Conservation (phyloP, 2,329 filamentous ascomycete genomes). For the Stenocarpella maydis region DNA sequence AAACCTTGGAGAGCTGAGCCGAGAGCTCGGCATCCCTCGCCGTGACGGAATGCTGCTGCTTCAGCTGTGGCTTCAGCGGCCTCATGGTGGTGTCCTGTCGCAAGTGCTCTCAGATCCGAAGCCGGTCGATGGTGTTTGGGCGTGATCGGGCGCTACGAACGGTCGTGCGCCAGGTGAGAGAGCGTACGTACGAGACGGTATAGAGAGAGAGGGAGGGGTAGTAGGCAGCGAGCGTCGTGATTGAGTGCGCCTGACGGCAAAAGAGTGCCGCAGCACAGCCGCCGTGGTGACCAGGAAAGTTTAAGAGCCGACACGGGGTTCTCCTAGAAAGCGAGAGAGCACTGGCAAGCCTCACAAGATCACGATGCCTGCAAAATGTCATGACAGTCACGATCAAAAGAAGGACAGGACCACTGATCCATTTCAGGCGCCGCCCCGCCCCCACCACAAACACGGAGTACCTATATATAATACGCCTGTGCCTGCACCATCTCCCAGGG, state of each 20-base stretch:
- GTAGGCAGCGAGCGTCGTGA: background rate
- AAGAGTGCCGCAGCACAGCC: background rate
- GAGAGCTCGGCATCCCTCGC: conserved; percentile 33
- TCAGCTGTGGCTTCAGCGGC: conserved; percentile 45
- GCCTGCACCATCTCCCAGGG: background rate
- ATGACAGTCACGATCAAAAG: background rate
- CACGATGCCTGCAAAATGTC: conserved; percentile 18
- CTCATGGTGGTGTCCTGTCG: conserved; percentile 43
- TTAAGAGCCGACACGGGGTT: background rate
- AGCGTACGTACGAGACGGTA: too few species aligned
- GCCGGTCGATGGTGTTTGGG: background rate
- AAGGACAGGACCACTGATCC: background rate
- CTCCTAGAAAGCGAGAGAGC: background rate
- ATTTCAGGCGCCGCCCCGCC: conserved; percentile 10
- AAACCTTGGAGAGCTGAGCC: conserved; percentile 32
- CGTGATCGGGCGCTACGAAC: background rate
- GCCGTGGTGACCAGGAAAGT: background rate
- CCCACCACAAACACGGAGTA: too few species aligned
- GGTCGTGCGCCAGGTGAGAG: background rate
- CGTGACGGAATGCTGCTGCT: conserved; percentile 37
- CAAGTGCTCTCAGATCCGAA: background rate
- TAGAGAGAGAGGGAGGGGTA: background rate
- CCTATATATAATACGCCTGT: too few species aligned
- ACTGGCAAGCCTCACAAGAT: background rate
- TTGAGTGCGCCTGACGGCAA: background rate